phyloP scores from a whole-genome alignment of 768 basidiomycete species.

The Tylopilus sp. region DNA sequence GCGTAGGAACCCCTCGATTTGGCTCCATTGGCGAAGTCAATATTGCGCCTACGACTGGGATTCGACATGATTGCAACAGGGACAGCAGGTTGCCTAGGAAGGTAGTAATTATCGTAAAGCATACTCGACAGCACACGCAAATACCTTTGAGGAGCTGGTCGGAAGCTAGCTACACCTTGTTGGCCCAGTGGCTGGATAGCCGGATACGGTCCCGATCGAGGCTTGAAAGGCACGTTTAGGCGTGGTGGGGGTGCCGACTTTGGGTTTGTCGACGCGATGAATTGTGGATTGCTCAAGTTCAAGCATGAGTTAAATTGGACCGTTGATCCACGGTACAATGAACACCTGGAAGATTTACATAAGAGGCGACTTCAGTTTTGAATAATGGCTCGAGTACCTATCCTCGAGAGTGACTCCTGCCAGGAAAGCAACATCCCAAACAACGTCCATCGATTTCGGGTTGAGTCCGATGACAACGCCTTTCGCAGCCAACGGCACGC shows the following conservation, averaged over 20 bases:
- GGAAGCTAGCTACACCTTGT: slow-evolving; percentile 58
- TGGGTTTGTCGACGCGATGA: slow-evolving; percentile 70
- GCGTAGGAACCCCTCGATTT: slow-evolving; percentile 11
- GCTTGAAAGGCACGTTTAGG: slow-evolving; percentile 55
- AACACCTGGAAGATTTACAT: slow-evolving; percentile 54
- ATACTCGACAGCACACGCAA: neutral
- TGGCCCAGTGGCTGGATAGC: slow-evolving; percentile 55
- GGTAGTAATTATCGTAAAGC: neutral
- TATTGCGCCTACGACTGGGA: slow-evolving; percentile 50
- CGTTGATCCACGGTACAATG: slow-evolving; percentile 86
- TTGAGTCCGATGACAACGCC: slow-evolving; percentile 92
- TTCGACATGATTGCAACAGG: slow-evolving; percentile 75
- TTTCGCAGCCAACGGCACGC: slow-evolving; percentile 86
- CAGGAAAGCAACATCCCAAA: slow-evolving; percentile 97
- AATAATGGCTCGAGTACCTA: slow-evolving; percentile 43
- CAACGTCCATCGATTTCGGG: slow-evolving; percentile 84
- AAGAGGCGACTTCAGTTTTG: neutral
- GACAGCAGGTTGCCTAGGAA: slow-evolving; percentile 32
- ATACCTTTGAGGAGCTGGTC: slow-evolving; percentile 43
- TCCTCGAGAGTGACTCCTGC: slow-evolving; percentile 84
- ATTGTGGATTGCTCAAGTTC: slow-evolving; percentile 85
- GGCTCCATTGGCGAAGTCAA: slow-evolving; percentile 13
- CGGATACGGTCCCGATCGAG: slow-evolving; percentile 65
- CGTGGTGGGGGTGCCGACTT: slow-evolving; percentile 48
- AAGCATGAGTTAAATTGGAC: slow-evolving; percentile 86